Evolutionary conservation across 1,284 basidiomycete species (phyloP), one percentile per base, ranked within the genome.

Genomic region (Pascua sp.): DNA sequence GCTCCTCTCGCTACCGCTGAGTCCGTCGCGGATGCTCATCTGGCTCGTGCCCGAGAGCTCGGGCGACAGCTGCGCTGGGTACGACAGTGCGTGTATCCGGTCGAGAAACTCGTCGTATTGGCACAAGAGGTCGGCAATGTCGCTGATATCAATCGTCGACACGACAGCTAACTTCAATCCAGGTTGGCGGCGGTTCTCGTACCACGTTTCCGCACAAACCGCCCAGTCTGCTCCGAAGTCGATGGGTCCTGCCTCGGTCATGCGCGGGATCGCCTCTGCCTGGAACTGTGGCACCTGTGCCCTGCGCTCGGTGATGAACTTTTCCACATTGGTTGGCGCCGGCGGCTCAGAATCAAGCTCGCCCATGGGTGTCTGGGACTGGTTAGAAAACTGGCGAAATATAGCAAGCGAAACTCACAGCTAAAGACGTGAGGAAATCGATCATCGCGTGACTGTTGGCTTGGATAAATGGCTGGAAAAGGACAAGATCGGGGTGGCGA

Each of bases 161-260:
- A 42, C 50, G 4, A 50, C 45, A 11, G 37, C 38, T n/a, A 61
- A 56, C 39, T 49, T 53, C 42, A 47, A 15, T 5, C 60, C 60
- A 1, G 60, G 60, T 8, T 55, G 50, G 7, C 40, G 46, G 13
- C 67, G 60, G 8, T 62, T 56, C 43, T 67, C 64, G 51, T 63
- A 66, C 46, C 67, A 55, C 17, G 58, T 62, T 51, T 68, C 65
- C 12, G 56, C 47, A 36, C 65, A 57, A 4, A 69, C 50, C 4
- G 67, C 66, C 46, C 56, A 57, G 44, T 70, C 66, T 8, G 63
- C 66, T 16, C 47, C 42, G 4, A 64, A 36, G 46, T 70, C 69
- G 15, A 69, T 56, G 2, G 60, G 59, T 11, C 69, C 67, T 10
- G 63, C 69, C 2, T 51, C 47, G 2, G 67, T 66, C 15, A 60